A percentile compares a stretch with the other conserved stretches of the same genome.
Conservation (phyloP, 2,329 filamentous ascomycete genomes). For the Pseudopithomyces chartarum region DNA sequence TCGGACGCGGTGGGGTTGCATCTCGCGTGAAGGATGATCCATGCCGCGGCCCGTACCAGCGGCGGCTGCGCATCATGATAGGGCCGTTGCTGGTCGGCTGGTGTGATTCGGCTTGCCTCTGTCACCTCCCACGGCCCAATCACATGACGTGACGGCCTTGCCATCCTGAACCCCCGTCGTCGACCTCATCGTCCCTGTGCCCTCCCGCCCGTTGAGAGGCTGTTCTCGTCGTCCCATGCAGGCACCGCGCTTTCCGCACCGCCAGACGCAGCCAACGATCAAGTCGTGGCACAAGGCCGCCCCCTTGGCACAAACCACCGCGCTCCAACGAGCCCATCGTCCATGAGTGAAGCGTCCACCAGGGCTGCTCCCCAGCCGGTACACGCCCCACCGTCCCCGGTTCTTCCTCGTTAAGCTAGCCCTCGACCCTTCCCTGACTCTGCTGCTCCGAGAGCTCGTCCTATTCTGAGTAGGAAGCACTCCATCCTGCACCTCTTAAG, state of each 20-base stretch:
- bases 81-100: conserved; percentile 3
- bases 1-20: conserved; percentile 13
- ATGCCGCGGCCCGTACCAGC: conserved; percentile 32
- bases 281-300: conserved; percentile 31
- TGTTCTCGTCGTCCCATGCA: conserved; percentile 34
- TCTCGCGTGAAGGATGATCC: conserved; percentile 19
- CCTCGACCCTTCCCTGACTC: conserved; percentile 28
- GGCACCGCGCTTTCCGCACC: conserved; percentile 39
- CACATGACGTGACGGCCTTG: conserved; percentile 15
- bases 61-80: conserved; percentile 27
- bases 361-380: conserved; percentile 39
- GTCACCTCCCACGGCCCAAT: conserved; percentile 26
- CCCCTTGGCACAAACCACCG: conserved; percentile 36
- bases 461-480: conserved; percentile 46
- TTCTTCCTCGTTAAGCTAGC: conserved; percentile 27
- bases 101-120: conserved; percentile 32
- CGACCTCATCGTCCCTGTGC: conserved; percentile 29
- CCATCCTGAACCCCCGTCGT: conserved; percentile 24
- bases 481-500: conserved; percentile 41
- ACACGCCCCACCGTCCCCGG: conserved; percentile 38
- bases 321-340: conserved; percentile 31
- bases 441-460: conserved; percentile 24
- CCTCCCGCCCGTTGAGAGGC: conserved; percentile 30
- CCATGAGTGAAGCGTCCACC: conserved; percentile 29
- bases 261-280: conserved; percentile 40